Percentiles rank a stretch among this genome's conserved stretches.
phyloP scores from a whole-genome alignment of 2,329 filamentous ascomycete species.

The Plenodomus lindquistii region DNA sequence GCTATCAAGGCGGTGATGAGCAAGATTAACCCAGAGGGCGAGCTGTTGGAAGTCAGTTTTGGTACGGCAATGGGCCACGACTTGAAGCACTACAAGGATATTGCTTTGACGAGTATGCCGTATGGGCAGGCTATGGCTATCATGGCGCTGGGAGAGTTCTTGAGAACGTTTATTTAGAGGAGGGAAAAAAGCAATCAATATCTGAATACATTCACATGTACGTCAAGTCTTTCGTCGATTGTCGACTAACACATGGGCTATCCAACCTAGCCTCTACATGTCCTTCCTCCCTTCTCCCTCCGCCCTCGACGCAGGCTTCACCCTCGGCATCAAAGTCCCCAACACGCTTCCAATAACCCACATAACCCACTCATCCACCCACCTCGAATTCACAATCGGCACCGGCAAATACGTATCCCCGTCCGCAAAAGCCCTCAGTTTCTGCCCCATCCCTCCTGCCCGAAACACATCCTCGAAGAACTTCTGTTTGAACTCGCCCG shows the following conservation, averaged over 20 bases:
- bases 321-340: too few relatives aligned
- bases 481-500: too few relatives aligned
- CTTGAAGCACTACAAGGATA: conserved; percentile 77
- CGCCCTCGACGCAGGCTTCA: too few relatives aligned
- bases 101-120: conserved; percentile 77
- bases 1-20: conserved; percentile 69
- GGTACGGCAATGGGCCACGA: conserved; percentile 76
- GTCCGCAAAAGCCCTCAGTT: neutral
- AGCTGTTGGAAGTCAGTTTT: conserved; percentile 75
- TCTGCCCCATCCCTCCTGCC: too few relatives aligned
- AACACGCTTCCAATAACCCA: too few relatives aligned
- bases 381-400: too few relatives aligned
- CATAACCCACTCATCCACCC: too few relatives aligned
- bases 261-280: neutral
- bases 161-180: conserved; percentile 61
- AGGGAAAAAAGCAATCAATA: neutral
- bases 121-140: conserved; percentile 86
- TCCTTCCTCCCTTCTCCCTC: too few relatives aligned
- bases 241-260: neutral
- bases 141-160: conserved; percentile 76
- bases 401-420: too few relatives aligned
- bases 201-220: too few relatives aligned
- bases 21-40: conserved; percentile 68
- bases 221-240: neutral
- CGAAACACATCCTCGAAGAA: too few relatives aligned